phyloP scores from a whole-genome alignment of 352 stramenopile species.

The Pythium apleroticum region DNA sequence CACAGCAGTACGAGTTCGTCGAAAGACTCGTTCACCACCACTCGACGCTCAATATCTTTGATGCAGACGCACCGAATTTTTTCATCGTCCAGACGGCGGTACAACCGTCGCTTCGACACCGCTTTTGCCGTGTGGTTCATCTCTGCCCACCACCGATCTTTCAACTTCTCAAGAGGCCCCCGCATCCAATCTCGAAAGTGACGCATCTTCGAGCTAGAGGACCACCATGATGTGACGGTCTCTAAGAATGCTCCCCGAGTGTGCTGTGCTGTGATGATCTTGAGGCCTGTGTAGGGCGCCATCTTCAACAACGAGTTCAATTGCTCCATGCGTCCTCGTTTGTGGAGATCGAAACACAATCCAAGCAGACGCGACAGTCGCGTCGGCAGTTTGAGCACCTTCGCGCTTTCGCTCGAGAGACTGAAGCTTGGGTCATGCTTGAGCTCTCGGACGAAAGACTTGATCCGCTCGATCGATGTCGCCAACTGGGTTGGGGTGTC shows the following conservation, averaged over 20 bases:
- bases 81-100: not conserved
- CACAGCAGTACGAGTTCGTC: not conserved
- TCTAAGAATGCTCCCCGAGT: not conserved
- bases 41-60: not conserved
- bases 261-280: not conserved
- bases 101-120: not conserved
- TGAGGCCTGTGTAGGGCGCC: not conserved
- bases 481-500: not conserved
- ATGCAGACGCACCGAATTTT: not conserved
- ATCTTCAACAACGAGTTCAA: not conserved
- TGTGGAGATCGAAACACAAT: not conserved
- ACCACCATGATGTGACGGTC: not conserved
- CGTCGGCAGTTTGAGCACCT: not conserved
- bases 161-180: not conserved
- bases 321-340: not conserved
- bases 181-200: not conserved
- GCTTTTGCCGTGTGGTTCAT: not conserved
- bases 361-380: not conserved
- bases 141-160: not conserved
- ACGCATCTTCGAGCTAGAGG: not conserved
- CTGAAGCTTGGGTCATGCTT: not conserved
- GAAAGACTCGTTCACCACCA: not conserved
- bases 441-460: not conserved
- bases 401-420: not conserved
- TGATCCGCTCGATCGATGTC: slow-evolving; percentile 1